A percentile compares a stretch with the other conserved stretches of the same genome.
Evolutionary conservation across 306 rosid species (phyloP).

Genomic region (Luffa aegyptiaca): DNA sequence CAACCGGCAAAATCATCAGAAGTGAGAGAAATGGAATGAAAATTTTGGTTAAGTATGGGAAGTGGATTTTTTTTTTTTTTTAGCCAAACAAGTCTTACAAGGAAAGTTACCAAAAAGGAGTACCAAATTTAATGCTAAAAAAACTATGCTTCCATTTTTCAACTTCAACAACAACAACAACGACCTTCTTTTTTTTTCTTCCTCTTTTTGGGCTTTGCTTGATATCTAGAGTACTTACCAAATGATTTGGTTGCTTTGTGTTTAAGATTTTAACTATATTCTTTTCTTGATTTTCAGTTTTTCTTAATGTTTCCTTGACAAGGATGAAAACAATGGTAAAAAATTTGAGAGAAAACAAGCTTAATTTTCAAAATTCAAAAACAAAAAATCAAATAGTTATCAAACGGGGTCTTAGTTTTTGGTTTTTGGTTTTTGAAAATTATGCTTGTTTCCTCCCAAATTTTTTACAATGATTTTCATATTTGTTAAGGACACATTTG

Average conservation of each 20-base stretch:
- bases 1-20: not conserved
- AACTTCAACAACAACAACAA: not conserved
- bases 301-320: no score
- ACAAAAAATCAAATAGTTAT: no score
- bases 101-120: not conserved
- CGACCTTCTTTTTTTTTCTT: not conserved
- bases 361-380: no score
- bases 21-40: not conserved
- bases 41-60: not conserved
- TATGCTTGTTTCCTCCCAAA: no score
- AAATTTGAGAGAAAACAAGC: no score
- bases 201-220: not conserved
- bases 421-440: no score
- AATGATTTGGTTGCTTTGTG: conserved; percentile 5
- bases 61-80: not conserved
- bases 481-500: no score
- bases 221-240: not conserved
- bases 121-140: not conserved
- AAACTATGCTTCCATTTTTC: not conserved
- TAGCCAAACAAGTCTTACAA: not conserved
- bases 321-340: no score
- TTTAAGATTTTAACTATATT: not conserved
- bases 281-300: not conserved
- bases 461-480: no score
- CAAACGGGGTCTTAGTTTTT: no score